These are phyloP conservation scores for Mortierella sp. DNA, from an alignment of 371 early-diverging fungal genomes.

Conservation along the genomic window DNA sequence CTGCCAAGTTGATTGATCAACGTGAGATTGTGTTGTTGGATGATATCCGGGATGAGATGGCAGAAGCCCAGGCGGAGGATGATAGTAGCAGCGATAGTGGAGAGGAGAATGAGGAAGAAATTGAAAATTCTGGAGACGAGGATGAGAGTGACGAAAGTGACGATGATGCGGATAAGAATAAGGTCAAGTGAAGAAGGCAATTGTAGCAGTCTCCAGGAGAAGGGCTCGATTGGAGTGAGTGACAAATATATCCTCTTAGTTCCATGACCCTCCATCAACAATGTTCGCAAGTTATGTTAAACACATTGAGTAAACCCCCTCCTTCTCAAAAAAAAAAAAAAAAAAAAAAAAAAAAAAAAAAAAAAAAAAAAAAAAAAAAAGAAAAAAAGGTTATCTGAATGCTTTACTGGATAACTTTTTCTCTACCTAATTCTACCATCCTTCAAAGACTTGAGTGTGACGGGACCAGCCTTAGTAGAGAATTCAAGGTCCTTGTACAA, in stretches of 20 bases:
- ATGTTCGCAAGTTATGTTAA: too few species aligned
- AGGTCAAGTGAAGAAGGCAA: conserved; percentile 10
- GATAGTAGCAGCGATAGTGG: not conserved
- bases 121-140: too few species aligned
- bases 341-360: too few species aligned
- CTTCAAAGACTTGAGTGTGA: conserved; percentile 52
- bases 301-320: too few species aligned
- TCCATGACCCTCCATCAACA: too few species aligned
- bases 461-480: conserved; percentile 57
- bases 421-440: conserved; percentile 49
- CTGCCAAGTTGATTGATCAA: conserved; percentile 51
- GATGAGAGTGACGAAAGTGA: conserved; percentile 7
- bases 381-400: too few species aligned
- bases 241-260: too few species aligned
- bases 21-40: conserved; percentile 44
- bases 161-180: conserved; percentile 13
- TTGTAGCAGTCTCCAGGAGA: too few species aligned
- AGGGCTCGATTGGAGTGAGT: too few species aligned
- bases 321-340: too few species aligned
- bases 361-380: too few species aligned
- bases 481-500: conserved; percentile 62
- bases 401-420: not conserved
- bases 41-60: conserved; percentile 34
- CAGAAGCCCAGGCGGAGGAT: not conserved
- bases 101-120: too few species aligned